Evolutionary conservation across 495 filamentous ascomycete genomes (phyloP), one percentile per base, ranked within the genome.

Genomic region (Penicillium simplicissimum): DNA sequence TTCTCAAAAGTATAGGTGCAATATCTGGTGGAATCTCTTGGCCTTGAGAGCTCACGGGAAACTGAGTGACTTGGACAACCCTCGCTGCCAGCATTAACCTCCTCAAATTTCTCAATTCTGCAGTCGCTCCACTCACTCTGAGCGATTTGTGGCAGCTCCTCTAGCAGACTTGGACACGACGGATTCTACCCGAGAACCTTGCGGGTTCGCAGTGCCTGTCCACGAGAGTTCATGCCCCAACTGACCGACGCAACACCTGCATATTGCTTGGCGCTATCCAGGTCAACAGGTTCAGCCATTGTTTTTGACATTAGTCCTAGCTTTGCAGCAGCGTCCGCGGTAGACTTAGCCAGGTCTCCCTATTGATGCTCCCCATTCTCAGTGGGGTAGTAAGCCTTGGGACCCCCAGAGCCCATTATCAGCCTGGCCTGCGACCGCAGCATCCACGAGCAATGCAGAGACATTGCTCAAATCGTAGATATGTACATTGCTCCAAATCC

Each of bases 341-440:
- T 77, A 35, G 71, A 62, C 57, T 74, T 72, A 4, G 86, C 73
- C 21, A 92, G 59, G 4, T 90, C 81, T 13, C 84, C 85, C 89
- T 88, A 94, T 48, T 73, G 71, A 67, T 89, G 85, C 66, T 87
- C 77, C 8, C 86, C 89, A 62, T 86, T 87, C 73, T 90, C 87
- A 28, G 81, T 77, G 58, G 92, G 84, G 72, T 87, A 93, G 73
- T 94, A 93, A 14, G 82, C 89, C 53, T 86, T 77, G 1, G 73
- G 68, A 1, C 87, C 88, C 88, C 85, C 89, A 96, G 10, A 88
- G 80, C 38, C 87, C 88, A 6, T 79, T 66, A 3, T 80, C 79
- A 34, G 57, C 58, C 10, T 79, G 82, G 28, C 78, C 79, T 13
- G 70, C 63, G 8, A 81, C 64, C 4, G 88, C 88, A 31, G 85